A percentile compares a stretch with the other conserved stretches of the same genome.
Conservation (phyloP, 305 asterid species). For the Fraxinus floribunda region DNA sequence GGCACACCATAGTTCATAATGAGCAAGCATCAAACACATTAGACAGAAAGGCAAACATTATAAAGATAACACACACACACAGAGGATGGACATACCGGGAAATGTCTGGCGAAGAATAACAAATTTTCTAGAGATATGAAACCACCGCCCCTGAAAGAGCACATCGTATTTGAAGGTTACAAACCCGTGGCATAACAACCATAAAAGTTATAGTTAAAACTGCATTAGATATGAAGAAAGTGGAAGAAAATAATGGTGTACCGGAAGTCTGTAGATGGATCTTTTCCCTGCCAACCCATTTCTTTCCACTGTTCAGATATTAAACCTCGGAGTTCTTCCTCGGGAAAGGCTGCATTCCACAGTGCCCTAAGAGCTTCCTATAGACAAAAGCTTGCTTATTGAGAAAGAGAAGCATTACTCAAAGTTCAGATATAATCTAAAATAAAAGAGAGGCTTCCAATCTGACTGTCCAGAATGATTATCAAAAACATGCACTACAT, state of each 20-base stretch:
- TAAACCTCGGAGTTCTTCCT: slow-evolving; percentile 66
- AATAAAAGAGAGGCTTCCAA: slow-evolving; percentile 7
- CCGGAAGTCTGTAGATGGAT: slow-evolving; percentile 99
- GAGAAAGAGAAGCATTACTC: slow-evolving; percentile 21
- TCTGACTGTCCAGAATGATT: slow-evolving; percentile 5
- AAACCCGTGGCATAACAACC: background rate
- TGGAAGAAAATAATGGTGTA: slow-evolving; percentile 28
- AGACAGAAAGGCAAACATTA: background rate
- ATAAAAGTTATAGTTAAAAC: slow-evolving; percentile 12
- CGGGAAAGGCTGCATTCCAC: slow-evolving; percentile 95
- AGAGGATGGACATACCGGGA: slow-evolving; percentile 58
- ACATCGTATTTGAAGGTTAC: slow-evolving; percentile 18
- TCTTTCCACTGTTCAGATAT: slow-evolving; percentile 99
- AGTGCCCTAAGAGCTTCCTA: slow-evolving; percentile 84
- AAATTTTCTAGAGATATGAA: slow-evolving; percentile 94
- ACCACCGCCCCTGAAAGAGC: slow-evolving; percentile 87
- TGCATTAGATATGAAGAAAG: slow-evolving; percentile 20
- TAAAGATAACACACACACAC: slow-evolving; percentile 7
- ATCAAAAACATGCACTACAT: background rate
- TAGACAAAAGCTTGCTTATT: slow-evolving; percentile 19
- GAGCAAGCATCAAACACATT: background rate
- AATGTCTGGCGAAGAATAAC: slow-evolving; percentile 75
- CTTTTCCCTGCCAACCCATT: slow-evolving; percentile 99
- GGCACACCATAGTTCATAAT: background rate
- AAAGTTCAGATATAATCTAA: slow-evolving; percentile 12